phyloP scores from a whole-genome alignment of 129 eudicot genomes.

The Dittrichia graveolens region DNA sequence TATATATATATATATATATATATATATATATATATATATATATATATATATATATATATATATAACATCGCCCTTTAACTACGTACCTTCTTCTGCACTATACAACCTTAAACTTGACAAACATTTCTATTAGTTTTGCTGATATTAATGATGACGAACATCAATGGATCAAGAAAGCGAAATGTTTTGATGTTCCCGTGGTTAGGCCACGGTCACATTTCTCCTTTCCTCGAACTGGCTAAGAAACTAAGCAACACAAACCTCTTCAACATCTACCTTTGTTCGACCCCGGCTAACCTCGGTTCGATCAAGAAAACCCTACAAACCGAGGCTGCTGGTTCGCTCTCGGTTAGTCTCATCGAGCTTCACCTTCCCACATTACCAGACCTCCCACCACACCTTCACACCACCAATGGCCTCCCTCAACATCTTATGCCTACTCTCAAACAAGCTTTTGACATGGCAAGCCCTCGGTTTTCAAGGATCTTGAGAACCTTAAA shows the following conservation, averaged over 20 bases:
- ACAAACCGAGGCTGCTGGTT: neutral
- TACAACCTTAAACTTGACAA: too few relatives aligned
- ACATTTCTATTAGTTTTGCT: too few relatives aligned
- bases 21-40: too few relatives aligned
- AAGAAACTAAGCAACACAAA: conserved; percentile 28
- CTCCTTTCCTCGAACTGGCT: conserved; percentile 41
- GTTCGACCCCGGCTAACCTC: conserved; percentile 41
- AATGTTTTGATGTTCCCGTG: conserved; percentile 31
- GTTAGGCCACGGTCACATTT: conserved; percentile 43
- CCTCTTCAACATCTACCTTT: conserved; percentile 35
- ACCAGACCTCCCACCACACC: conserved; percentile 7
- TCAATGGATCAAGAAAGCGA: neutral
- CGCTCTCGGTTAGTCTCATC: conserved; percentile 8
- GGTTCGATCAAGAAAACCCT: conserved; percentile 9
- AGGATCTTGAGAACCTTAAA: conserved; percentile 21
- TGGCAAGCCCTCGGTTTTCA: conserved; percentile 17
- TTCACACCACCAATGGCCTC: conserved; percentile 39
- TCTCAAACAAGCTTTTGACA: conserved; percentile 39
- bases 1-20: too few relatives aligned
- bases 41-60: too few relatives aligned
- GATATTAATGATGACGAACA: conserved; percentile 8
- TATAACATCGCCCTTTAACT: too few relatives aligned
- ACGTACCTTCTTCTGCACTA: too few relatives aligned
- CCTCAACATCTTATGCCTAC: conserved; percentile 38
- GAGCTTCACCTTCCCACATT: conserved; percentile 12